Base-by-base conservation (phyloP, 805 yeast species). In the Hanseniaspora valbyensis region DNA sequence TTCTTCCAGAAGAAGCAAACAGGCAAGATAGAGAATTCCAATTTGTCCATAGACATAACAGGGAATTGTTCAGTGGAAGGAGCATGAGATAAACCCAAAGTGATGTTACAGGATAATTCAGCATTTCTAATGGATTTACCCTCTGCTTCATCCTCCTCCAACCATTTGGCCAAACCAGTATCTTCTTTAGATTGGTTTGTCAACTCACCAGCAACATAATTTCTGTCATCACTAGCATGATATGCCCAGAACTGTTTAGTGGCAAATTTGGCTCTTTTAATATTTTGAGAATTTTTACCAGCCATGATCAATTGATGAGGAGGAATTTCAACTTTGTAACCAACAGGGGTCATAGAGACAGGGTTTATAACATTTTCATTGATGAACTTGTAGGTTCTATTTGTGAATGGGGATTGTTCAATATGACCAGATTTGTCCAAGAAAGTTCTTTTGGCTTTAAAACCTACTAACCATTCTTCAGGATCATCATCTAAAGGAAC, bases 51-150 rank as follows among this genome's bases (percentile, higher is more conserved):
- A 30, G 92, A 89, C 94, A 83, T 83, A 48, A 83, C 89, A 44
- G 94, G 94, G 81, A 84, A 83, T 65, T 83, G 90, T 68, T 83
- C 94, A 33, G 81, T 78, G 60, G 85, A 75, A 59, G 92, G 92
- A 59, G 83, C 76, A 62, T 83, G 94, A 3, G 90, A 83, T 69
- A 83, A 75, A 25, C 86, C 88, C 62, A 83, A 64, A 42, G 92
- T 83, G 56, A 84, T 83, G 89, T 90, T 83, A 40, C 83, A 81
- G 54, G 83, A 87, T 52, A 78, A 63, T 58, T 83, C 89, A 18
- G 80, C 80, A 65, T 83, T 76, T 75, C 89, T 80, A 32, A 83
- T 86, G 32, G 67, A 61, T 13, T 45, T 45, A 9, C 26, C 50
- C 53, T 81, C 88, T 44, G 67, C 65, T 56, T 83, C 81, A 60